A percentile compares a stretch with the other conserved stretches of the same genome.
Evolutionary conservation across 2,329 filamentous ascomycete species (phyloP).

Genomic region (Paraphaeosphaeria minitans): DNA sequence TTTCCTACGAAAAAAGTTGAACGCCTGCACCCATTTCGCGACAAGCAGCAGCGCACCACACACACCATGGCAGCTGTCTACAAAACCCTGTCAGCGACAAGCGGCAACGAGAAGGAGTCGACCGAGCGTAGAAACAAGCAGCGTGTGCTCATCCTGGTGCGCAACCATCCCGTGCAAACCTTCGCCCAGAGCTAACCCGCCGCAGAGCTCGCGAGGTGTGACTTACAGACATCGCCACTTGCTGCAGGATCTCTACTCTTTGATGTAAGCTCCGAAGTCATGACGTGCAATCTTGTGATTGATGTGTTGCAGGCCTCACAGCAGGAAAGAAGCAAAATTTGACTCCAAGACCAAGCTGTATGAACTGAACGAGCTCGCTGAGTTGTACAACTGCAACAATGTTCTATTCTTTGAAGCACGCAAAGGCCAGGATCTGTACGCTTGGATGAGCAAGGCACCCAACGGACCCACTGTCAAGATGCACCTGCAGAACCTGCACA

Average conservation of each 20-base stretch:
- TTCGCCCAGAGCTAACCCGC: conserved; percentile 22
- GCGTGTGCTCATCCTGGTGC: conserved; percentile 76
- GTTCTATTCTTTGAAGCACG: conserved; percentile 93
- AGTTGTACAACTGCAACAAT: conserved; percentile 93
- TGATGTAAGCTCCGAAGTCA: conserved; percentile 60
- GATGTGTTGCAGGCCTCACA: conserved; percentile 65
- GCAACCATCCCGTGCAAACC: conserved; percentile 7
- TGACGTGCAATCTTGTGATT: too few species aligned
- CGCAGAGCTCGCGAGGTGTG: conserved; percentile 79
- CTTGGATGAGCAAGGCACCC: conserved; percentile 90
- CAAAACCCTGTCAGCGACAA: conserved; percentile 57
- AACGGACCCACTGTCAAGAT: conserved; percentile 78
- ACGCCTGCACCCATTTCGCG: not conserved
- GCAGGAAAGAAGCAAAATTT: conserved; percentile 92
- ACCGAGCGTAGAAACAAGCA: conserved; percentile 52
- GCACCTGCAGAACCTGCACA: conserved; percentile 86
- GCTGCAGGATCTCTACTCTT: conserved; percentile 82
- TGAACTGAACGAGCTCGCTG: conserved; percentile 52
- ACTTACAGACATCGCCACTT: conserved; percentile 94
- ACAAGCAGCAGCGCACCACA: conserved; percentile 17
- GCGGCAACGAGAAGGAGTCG: conserved; percentile 44
- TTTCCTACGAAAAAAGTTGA: conserved; percentile 17
- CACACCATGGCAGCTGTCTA: conserved; percentile 61
- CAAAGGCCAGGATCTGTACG: conserved; percentile 92
- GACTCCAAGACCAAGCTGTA: conserved; percentile 88